Evolutionary conservation across 1,139 yeast genomes (phyloP).

Genomic region (Chernovozyma sophiae-reginae): DNA sequence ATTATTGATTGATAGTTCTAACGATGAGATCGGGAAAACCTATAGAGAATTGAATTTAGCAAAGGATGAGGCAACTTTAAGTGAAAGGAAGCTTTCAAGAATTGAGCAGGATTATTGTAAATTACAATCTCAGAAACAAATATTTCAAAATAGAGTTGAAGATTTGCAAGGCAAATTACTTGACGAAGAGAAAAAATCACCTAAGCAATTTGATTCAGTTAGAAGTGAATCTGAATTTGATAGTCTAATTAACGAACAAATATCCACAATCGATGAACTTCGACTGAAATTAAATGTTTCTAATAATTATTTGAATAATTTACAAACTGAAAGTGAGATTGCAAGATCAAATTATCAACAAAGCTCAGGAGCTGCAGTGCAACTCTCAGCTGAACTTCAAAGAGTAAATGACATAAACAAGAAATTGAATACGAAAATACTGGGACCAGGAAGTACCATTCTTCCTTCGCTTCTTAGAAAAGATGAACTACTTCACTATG

Average conservation of each 20-base stretch:
- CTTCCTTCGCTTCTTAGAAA: slow-evolving; percentile 37
- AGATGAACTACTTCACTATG: slow-evolving; percentile 31
- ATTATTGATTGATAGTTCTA: slow-evolving; percentile 43
- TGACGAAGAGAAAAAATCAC: not conserved
- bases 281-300: slow-evolving; percentile 25
- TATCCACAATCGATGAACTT: slow-evolving; percentile 25
- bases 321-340: slow-evolving; percentile 33
- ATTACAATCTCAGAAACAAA: slow-evolving; percentile 15
- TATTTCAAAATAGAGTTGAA: slow-evolving; percentile 15
- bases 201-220: not conserved
- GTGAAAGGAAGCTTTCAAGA: slow-evolving; percentile 46
- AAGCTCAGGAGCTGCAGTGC: slow-evolving; percentile 54
- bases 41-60: slow-evolving; percentile 45
- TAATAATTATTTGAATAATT: slow-evolving; percentile 21
- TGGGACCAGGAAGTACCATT: slow-evolving; percentile 41
- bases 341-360: slow-evolving; percentile 49
- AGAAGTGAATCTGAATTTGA: slow-evolving; percentile 1
- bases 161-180: slow-evolving; percentile 13
- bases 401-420: slow-evolving; percentile 23
- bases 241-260: slow-evolving; percentile 19
- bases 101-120: slow-evolving; percentile 30
- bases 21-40: slow-evolving; percentile 43
- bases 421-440: slow-evolving; percentile 29
- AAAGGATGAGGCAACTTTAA: slow-evolving; percentile 45
- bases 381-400: slow-evolving; percentile 33